These are phyloP conservation scores for Cyberlindnera bimundalis DNA, from an alignment of 805 yeast species.

Conservation along the genomic window DNA sequence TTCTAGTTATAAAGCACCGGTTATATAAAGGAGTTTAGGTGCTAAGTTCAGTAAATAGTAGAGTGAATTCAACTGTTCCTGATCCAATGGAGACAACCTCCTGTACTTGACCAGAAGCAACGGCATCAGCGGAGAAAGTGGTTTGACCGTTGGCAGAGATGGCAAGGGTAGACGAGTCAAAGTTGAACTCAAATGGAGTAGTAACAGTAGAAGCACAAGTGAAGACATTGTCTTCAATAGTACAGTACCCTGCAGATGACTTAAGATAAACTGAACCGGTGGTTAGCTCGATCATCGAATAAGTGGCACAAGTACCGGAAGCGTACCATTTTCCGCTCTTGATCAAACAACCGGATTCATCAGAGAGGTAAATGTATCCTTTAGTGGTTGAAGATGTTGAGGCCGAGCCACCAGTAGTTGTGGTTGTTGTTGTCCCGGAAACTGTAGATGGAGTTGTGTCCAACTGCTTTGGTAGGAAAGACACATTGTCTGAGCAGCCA, in stretches of 20 bases:
- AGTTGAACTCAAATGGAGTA: slow-evolving; percentile 33
- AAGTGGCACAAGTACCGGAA: slow-evolving; percentile 83
- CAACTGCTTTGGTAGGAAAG: slow-evolving; percentile 47
- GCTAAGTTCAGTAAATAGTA: slow-evolving; percentile 3
- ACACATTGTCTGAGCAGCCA: slow-evolving; percentile 61
- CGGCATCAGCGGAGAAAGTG: slow-evolving; percentile 15
- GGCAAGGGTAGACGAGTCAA: slow-evolving; percentile 8
- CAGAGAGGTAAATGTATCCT: slow-evolving; percentile 50
- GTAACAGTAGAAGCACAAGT: slow-evolving; percentile 53
- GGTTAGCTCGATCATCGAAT: slow-evolving; percentile 35
- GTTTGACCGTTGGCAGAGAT: slow-evolving; percentile 17
- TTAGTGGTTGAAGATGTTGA: slow-evolving; percentile 24
- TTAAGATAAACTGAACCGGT: slow-evolving; percentile 55
- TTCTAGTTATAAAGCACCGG: too few species aligned
- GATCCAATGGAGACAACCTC: slow-evolving; percentile 9
- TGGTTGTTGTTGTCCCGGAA: slow-evolving; percentile 12
- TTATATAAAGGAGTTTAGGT: too few species aligned
- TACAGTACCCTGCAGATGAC: slow-evolving; percentile 76
- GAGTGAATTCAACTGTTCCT: slow-evolving; percentile 6
- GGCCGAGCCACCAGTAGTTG: slow-evolving; percentile 23
- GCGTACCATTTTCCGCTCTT: slow-evolving; percentile 83
- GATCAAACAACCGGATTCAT: slow-evolving; percentile 72
- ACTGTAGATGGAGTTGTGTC: slow-evolving; percentile 12
- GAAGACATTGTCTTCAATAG: slow-evolving; percentile 32
- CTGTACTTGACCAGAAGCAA: slow-evolving; percentile 8